phyloP scores from a whole-genome alignment of 495 filamentous ascomycete genomes.

The Tuber indicum region DNA sequence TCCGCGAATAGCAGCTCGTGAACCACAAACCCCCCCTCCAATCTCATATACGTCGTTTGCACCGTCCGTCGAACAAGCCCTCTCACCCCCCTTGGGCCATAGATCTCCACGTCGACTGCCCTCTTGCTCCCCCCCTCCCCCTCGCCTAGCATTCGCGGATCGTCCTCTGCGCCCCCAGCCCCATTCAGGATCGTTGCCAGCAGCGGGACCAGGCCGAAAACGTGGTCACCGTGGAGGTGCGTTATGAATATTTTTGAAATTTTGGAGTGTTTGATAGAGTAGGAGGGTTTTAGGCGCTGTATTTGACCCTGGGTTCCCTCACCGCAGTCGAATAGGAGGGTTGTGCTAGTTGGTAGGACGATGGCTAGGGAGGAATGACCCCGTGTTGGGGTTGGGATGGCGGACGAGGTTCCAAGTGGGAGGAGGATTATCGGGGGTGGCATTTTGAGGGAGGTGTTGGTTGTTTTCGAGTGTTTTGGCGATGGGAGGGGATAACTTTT shows the following conservation, averaged over 20 bases:
- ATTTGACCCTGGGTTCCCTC: constrained; percentile 37
- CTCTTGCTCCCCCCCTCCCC: background rate
- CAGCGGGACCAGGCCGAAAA: constrained; percentile 35
- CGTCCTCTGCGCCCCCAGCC: constrained; percentile 25
- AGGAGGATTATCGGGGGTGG: constrained; percentile 27
- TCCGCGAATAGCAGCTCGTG: constrained; percentile 28
- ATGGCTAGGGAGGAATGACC: constrained; percentile 36
- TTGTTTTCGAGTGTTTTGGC: background rate
- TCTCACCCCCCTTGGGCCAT: constrained; percentile 28
- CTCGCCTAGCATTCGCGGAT: constrained; percentile 7
- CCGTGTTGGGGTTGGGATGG: constrained; percentile 28
- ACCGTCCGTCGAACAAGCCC: constrained; percentile 23
- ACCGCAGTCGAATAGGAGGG: constrained; percentile 34
- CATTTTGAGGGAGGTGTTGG: constrained; percentile 13
- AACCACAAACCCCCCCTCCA: constrained; percentile 26
- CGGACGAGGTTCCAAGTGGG: constrained; percentile 36
- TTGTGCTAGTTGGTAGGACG: constrained; percentile 32
- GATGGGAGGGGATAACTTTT: background rate
- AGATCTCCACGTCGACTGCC: constrained; percentile 27
- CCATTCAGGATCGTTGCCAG: constrained; percentile 36
- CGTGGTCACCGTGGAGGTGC: constrained; percentile 37
- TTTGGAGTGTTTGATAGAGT: constrained; percentile 21
- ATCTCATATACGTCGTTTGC: constrained; percentile 22
- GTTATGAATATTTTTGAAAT: constrained; percentile 38
- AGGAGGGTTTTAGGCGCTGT: constrained; percentile 18